Base-by-base conservation (phyloP, 805 yeast species). In the Martiniozyma abietophila region DNA sequence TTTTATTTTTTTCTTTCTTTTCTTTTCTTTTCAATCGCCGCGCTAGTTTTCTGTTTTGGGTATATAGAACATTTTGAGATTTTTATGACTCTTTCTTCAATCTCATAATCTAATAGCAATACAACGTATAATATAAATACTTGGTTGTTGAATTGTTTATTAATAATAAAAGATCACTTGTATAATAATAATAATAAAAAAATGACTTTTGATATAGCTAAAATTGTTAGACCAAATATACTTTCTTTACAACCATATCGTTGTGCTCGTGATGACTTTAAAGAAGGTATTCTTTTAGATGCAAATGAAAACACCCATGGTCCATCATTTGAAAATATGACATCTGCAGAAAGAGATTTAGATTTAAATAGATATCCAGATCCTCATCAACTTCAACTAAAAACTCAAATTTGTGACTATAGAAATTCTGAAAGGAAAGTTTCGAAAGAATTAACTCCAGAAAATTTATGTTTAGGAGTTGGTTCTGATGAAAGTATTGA, bases 401-500 rank as follows among this genome's bases (percentile, higher is more conserved):
- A 92, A 53, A 61, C 70, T 42, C 76, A 76, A 43, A 65, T 89
- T 32, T 74, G 82, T 31, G 64, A 73, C 25, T 80, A 80, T 51
- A 70, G 98, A 43, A 86, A 84, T 53, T 42, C 52, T 2, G 71
- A 67, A 39, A 35, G 46, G 8, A 49, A 43, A 8, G 25, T 29
- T 6, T 36, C 29, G 9, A 24, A 33, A 14, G 36, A 24, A 14
- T 27, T 51, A n/a, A 34, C 47, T 2, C 71, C 81, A 0, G 80
- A 66, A 6, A 92, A 92, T 58, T 50, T 92, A 21, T 86, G 94
- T 52, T 67, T 92, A 22, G 98, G 98, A 28, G 98, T 92, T 9
- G 98, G 98, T 1, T 88, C 96, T 1, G 98, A 92, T 56, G 98
- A 92, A 58, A 76, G 92, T 49, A 86, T 92, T 40, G 98, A 92